Conservation (phyloP, 345 rosid species). For the Alliaria petiolata region DNA sequence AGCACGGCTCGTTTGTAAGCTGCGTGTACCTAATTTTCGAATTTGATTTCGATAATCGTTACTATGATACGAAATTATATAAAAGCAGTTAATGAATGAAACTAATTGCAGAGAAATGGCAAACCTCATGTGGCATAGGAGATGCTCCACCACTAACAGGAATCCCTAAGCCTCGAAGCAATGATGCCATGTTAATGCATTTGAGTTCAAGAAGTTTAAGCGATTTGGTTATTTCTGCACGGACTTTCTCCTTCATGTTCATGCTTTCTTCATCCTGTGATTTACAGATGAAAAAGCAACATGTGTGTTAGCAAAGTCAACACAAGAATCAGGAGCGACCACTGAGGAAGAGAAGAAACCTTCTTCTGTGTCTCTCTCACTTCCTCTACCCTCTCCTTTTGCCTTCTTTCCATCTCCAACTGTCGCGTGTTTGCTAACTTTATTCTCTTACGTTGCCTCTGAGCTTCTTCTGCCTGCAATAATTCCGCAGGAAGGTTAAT, state of each 20-base stretch:
- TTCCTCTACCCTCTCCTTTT: conserved; percentile 84
- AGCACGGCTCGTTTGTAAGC: conserved; percentile 74
- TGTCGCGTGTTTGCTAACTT: conserved; percentile 56
- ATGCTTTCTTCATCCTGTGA: conserved; percentile 72
- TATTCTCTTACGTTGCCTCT: conserved; percentile 62
- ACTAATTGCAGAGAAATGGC: conserved; percentile 16
- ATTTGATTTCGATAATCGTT: background rate
- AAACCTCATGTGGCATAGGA: conserved; percentile 60
- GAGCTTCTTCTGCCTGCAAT: conserved; percentile 78
- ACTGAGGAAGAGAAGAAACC: conserved; percentile 33
- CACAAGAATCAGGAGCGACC: background rate
- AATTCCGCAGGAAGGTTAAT: background rate
- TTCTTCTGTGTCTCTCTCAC: conserved; percentile 81
- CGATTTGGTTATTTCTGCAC: conserved; percentile 56
- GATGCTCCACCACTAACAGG: conserved; percentile 45
- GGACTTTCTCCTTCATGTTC: conserved; percentile 64
- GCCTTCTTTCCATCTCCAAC: conserved; percentile 79
- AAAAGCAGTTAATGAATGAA: background rate
- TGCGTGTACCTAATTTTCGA: conserved; percentile 57
- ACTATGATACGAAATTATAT: background rate
- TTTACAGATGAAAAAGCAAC: background rate
- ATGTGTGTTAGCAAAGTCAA: conserved; percentile 5
- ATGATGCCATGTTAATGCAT: conserved; percentile 63
- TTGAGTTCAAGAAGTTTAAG: conserved; percentile 54
- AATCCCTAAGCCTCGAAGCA: conserved; percentile 78